Percentiles rank a stretch among this genome's conserved stretches.
These are phyloP conservation scores for Termitomyces sp. DNA, from an alignment of 768 basidiomycete genomes.

Conservation along the genomic window DNA sequence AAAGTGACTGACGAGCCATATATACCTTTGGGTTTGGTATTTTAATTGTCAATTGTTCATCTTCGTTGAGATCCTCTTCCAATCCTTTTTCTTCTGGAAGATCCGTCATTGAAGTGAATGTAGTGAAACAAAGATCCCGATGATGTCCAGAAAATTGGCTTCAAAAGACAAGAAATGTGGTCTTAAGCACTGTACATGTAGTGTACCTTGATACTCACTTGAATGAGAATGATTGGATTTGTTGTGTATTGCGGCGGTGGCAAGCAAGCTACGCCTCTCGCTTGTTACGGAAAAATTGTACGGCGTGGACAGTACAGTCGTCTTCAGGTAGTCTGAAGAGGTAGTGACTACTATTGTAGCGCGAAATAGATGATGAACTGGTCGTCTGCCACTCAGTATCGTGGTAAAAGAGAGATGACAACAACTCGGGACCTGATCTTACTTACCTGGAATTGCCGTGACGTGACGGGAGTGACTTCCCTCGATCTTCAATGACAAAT, in stretches of 20 bases:
- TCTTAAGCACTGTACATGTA: background rate
- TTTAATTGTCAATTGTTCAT: constrained; percentile 55
- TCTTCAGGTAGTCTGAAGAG: background rate
- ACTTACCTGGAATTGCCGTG: constrained; percentile 14
- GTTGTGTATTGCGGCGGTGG: constrained; percentile 4
- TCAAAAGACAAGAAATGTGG: background rate
- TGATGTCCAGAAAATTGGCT: background rate
- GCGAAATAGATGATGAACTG: background rate
- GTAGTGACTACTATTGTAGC: background rate
- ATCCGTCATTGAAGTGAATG: constrained; percentile 4
- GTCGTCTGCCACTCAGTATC: background rate
- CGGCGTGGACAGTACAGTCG: background rate
- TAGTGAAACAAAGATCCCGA: background rate
- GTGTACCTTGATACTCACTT: constrained; percentile 1
- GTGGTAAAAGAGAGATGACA: constrained; percentile 15
- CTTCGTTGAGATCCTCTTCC: constrained; percentile 38
- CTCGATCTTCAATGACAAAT: constrained; percentile 12
- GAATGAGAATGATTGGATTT: background rate
- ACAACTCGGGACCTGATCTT: constrained; percentile 14
- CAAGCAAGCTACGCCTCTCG: constrained; percentile 1
- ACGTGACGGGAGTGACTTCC: constrained; percentile 15
- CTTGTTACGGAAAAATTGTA: background rate
- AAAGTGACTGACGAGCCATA: constrained; percentile 67
- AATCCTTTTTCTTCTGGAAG: constrained; percentile 21
- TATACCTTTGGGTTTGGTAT: constrained; percentile 67